Evolutionary conservation across 2,329 filamentous ascomycete species (phyloP), one percentile per base, ranked within the genome.

Genomic region (Pseudogymnoascus sp.): DNA sequence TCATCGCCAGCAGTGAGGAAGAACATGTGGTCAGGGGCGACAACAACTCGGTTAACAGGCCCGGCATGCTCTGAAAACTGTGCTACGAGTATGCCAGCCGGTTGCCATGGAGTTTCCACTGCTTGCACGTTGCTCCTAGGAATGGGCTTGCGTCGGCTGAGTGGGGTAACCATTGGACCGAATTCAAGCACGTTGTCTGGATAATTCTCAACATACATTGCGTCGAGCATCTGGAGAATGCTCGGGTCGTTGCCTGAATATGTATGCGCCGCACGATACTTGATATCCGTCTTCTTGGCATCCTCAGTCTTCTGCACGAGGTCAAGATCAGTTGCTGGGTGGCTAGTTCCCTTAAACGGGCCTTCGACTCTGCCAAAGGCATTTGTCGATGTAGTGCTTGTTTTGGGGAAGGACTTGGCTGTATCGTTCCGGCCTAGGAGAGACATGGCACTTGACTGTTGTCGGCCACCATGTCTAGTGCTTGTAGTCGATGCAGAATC

Each of bases 1-100:
- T 99, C 94, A 69, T 96, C 90, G 8, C 92, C 93, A 5, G 87
- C 93, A 0, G 94, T 97, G 62, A 97, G 82, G 74, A 99, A 99
- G 76, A 99, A 99, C 4, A 87, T 78, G 72, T 99, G 93, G 71
- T 99, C 94, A 0, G 93, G 91, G 1, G 94, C 87, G 6, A 91
- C 84, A 1, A 89, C 80, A 9, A 97, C 84, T 8, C 92, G 85
- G 70, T 89, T 96, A 66, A 97, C 85, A 6, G 90, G 84, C 0
- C 86, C 90, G 29, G 81, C 86, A 71, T 99, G 94, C 72, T 99
- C 94, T 1, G 89, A 86, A 70, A 97, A 92, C 0, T 90, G 90
- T 1, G 92, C 91, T 18, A 97, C 88, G 7, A 97, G 80, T 60
- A 86, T 87, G 1, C 94, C 92, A 61, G 87, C 84, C 0, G 94